Evolutionary conservation across 164 flowering plant genomes (phyloP).

Genomic region (Berberis vulgaris): DNA sequence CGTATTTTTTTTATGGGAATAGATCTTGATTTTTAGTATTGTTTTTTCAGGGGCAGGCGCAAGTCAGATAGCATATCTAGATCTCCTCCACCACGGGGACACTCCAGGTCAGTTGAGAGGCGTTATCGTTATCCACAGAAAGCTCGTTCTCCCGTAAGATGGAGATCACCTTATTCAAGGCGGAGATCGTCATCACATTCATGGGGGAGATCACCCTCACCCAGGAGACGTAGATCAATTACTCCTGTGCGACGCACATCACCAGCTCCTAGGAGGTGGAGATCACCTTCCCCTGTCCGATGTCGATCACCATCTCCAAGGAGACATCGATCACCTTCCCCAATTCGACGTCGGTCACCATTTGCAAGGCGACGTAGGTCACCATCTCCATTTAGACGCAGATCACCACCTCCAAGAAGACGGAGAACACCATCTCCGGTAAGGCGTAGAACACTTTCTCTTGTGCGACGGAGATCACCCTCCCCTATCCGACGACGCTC

Average conservation of each 20-base stretch:
- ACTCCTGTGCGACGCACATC: slow-evolving; percentile 30
- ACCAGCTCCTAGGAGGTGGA: slow-evolving; percentile 25
- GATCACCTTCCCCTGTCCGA: slow-evolving; percentile 17
- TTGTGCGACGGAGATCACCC: too few relatives aligned
- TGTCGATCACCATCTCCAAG: slow-evolving; percentile 26
- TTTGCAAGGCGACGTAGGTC: slow-evolving; percentile 19
- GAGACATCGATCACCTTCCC: slow-evolving; percentile 24
- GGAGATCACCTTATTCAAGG: slow-evolving; percentile 33
- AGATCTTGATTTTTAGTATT: neutral
- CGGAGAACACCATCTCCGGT: slow-evolving; percentile 27
- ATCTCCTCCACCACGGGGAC: slow-evolving; percentile 44
- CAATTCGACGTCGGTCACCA: slow-evolving; percentile 19
- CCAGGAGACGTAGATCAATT: slow-evolving; percentile 20
- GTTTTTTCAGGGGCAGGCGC: slow-evolving; percentile 27
- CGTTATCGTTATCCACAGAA: slow-evolving; percentile 25
- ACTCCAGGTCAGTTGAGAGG: slow-evolving; percentile 43
- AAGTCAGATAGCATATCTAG: slow-evolving; percentile 58
- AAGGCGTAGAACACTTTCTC: slow-evolving; percentile 19
- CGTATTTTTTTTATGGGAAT: neutral
- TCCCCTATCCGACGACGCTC: too few relatives aligned
- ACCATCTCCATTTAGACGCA: slow-evolving; percentile 18
- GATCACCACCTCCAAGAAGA: slow-evolving; percentile 23
- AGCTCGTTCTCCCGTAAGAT: slow-evolving; percentile 37
- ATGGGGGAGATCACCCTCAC: slow-evolving; percentile 20
- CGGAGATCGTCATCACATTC: slow-evolving; percentile 21